phyloP scores from a whole-genome alignment of 768 basidiomycete genomes.

The Erythrobasidium yunnanense region DNA sequence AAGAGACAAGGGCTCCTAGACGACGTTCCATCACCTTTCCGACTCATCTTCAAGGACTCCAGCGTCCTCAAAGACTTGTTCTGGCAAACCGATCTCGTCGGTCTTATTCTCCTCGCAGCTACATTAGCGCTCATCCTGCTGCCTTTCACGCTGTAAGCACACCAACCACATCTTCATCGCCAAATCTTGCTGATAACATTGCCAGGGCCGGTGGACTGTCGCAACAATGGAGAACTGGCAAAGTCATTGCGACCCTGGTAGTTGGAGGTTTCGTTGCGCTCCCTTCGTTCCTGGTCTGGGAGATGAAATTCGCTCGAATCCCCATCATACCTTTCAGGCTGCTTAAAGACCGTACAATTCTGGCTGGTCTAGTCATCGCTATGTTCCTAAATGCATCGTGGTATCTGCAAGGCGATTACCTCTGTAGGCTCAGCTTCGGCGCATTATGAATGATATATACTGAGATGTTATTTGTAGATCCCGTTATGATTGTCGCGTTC shows the following conservation, averaged over 20 bases:
- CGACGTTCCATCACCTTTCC: conserved; percentile 28
- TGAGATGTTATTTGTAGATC: conserved; percentile 34
- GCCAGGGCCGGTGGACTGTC: conserved; percentile 34
- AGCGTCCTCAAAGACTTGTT: conserved; percentile 34
- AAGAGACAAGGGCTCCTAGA: conserved; percentile 29
- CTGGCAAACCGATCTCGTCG: conserved; percentile 42
- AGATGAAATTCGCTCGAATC: conserved; percentile 35
- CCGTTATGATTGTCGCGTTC: conserved; percentile 38
- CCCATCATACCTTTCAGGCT: conserved; percentile 38
- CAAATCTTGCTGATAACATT: background rate
- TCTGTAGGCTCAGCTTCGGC: background rate
- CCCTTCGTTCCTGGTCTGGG: conserved; percentile 38
- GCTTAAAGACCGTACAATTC: conserved; percentile 38
- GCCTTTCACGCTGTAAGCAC: conserved; percentile 38
- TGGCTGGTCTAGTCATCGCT: conserved; percentile 39
- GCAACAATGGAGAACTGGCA: conserved; percentile 34
- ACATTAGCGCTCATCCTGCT: conserved; percentile 40
- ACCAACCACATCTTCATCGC: background rate
- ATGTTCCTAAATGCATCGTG: conserved; percentile 35
- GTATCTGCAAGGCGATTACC: conserved; percentile 34
- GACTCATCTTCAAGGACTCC: conserved; percentile 14
- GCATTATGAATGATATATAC: background rate
- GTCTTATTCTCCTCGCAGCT: conserved; percentile 36
- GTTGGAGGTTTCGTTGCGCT: conserved; percentile 37
- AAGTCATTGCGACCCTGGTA: conserved; percentile 40